phyloP scores from a whole-genome alignment of 768 basidiomycete species.

The Leccinum uliginosum region DNA sequence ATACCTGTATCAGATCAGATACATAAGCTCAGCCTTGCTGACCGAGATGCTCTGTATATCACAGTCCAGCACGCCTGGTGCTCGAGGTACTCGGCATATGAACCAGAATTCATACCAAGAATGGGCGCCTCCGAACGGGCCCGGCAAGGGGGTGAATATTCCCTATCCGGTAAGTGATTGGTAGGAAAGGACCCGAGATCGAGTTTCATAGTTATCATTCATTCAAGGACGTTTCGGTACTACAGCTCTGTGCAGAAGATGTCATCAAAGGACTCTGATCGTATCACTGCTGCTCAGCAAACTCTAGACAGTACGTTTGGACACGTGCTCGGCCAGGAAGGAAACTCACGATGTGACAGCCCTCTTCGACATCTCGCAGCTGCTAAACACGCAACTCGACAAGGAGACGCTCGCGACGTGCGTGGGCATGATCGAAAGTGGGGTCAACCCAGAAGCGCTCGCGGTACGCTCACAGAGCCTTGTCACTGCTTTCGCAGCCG shows the following conservation, averaged over 20 bases:
- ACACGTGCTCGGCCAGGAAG: not conserved
- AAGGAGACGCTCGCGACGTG: conserved; percentile 91
- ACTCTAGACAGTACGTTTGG: conserved; percentile 61
- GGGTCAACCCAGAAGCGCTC: conserved; percentile 88
- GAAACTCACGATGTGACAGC: conserved; percentile 43
- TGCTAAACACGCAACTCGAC: conserved; percentile 83
- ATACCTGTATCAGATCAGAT: not conserved
- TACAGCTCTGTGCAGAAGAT: conserved; percentile 9
- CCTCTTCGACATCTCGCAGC: conserved; percentile 81
- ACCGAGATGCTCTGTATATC: not conserved
- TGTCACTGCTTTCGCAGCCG: not conserved
- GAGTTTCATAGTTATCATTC: not conserved
- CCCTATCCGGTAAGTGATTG: conserved; percentile 3
- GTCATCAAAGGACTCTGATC: conserved; percentile 52
- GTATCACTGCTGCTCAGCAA: conserved; percentile 60
- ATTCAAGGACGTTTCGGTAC: not conserved
- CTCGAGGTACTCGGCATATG: not conserved
- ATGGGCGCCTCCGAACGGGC: not conserved
- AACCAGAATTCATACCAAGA: not conserved
- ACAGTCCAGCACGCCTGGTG: not conserved
- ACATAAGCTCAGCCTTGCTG: not conserved
- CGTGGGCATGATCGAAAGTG: conserved; percentile 87
- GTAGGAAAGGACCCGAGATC: not conserved
- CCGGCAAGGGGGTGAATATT: not conserved
- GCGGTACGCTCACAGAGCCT: conserved; percentile 52